A percentile compares a stretch with the other conserved stretches of the same genome.
These are phyloP conservation scores for Drechslerella coelobrocha DNA, from an alignment of 2,329 filamentous ascomycete species.

Conservation along the genomic window DNA sequence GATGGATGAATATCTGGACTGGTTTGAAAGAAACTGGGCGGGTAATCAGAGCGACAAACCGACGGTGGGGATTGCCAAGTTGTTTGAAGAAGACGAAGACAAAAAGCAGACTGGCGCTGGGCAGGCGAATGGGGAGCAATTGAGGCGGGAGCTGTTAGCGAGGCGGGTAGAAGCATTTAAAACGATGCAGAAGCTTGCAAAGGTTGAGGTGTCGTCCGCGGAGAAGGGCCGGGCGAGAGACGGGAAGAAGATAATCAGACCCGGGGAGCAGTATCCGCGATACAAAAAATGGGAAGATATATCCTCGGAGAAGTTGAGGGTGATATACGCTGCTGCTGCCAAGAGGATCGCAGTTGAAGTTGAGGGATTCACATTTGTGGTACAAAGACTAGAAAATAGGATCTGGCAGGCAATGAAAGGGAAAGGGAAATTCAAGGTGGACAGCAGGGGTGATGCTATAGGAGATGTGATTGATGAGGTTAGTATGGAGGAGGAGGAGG, in stretches of 20 bases:
- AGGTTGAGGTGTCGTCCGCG: constrained; percentile 12
- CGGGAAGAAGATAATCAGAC: constrained; percentile 10
- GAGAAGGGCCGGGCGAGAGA: neutral
- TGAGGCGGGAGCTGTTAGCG: neutral
- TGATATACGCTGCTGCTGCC: constrained; percentile 24
- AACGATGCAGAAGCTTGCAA: constrained; percentile 8
- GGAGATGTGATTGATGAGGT: neutral
- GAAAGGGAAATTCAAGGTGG: constrained; percentile 8
- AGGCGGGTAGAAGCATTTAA: constrained; percentile 18
- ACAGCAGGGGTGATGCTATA: constrained; percentile 9
- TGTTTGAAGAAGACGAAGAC: constrained; percentile 45
- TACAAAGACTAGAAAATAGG: constrained; percentile 41
- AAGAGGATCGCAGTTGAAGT: constrained; percentile 17
- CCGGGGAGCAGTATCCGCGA: constrained; percentile 32
- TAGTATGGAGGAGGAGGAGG: neutral
- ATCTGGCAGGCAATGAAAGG: constrained; percentile 12
- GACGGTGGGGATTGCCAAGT: constrained; percentile 50
- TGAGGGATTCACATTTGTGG: constrained; percentile 30
- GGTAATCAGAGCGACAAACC: constrained; percentile 59
- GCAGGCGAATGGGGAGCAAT: neutral
- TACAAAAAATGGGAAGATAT: constrained; percentile 37
- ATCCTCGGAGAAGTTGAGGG: constrained; percentile 19
- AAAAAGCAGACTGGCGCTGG: constrained; percentile 54
- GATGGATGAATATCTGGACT: constrained; percentile 79
- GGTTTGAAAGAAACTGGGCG: constrained; percentile 74